Evolutionary conservation across 2,329 filamentous ascomycete species (phyloP).

Genomic region (Fusarium sp.): DNA sequence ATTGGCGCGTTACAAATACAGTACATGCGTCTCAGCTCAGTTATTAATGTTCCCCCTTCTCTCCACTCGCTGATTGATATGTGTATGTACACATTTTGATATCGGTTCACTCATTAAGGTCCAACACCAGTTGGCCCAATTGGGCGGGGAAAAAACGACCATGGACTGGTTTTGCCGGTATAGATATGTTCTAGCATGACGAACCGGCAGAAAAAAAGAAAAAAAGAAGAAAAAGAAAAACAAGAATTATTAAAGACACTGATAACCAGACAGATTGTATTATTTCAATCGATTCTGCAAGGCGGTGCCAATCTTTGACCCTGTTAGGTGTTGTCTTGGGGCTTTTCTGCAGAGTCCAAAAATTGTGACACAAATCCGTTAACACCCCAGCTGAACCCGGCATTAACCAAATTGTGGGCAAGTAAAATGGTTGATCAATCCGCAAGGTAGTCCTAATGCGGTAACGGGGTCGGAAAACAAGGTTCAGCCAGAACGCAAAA

Average conservation of each 20-base stretch:
- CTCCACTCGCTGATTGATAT: constrained; percentile 33
- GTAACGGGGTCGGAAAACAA: constrained; percentile 35
- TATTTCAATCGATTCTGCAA: constrained; percentile 1
- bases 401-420: constrained; percentile 33
- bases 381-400: constrained; percentile 28
- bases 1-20: constrained; percentile 37
- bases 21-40: constrained; percentile 28
- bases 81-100: constrained; percentile 17
- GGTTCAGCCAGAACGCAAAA: constrained; percentile 38
- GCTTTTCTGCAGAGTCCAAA: constrained; percentile 18
- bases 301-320: constrained; percentile 9
- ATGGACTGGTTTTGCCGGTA: constrained; percentile 14
- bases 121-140: constrained; percentile 21
- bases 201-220: too few species aligned
- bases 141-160: constrained; percentile 21
- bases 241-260: constrained; percentile 10
- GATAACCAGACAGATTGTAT: constrained; percentile 12
- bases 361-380: constrained; percentile 27
- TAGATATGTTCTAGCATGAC: neutral
- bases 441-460: constrained; percentile 33
- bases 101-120: constrained; percentile 21
- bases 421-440: constrained; percentile 29
- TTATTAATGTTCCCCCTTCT: constrained; percentile 43
- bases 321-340: constrained; percentile 4
- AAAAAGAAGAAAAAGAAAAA: too few species aligned